Base-by-base conservation (phyloP, 495 filamentous ascomycete species). In the Penicillium canariense region DNA sequence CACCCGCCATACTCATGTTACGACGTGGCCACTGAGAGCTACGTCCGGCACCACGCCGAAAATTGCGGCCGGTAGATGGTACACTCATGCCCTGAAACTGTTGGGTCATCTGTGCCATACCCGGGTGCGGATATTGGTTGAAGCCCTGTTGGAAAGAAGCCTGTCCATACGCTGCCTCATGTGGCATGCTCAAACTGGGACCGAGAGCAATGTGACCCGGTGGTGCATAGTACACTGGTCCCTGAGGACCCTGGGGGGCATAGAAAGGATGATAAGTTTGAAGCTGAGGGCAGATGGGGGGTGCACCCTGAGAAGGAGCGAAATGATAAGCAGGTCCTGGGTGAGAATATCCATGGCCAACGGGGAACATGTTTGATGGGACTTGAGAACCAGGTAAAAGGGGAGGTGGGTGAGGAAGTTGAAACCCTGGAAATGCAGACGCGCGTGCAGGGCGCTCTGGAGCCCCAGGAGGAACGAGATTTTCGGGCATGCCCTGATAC, bases 141-240 rank as follows among this genome's bases (percentile, higher is more conserved):
- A 23, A 44, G 12, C 14, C 22, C 31, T 49, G 40, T 5, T 44
- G 22, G 5, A 10, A 2, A 44, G 25, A n/a, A 7, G 20, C 25
- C 20, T 44, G 14, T 17, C 9, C 11, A 17, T 10, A 10, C 11
- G 26, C 42, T 10, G 12, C 3, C 42, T 46, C 42, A 10, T 20
- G 48, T 22, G 48, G 48, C 22, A 50, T 34, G 8, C 20, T 50
- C n/a, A 50, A 20, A 27, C 18, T 26, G 27, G 48, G 48, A n/a
- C 48, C 48, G 2, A 50, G 31, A 1, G 32, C 5, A 9, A 50
- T n/a, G 8, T 46, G 42, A 5, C 23, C 42, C 5, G 42, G 42
- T 20, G 42, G 42, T 3, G 42, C 42, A 3, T 11, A 28, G 12
- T 22, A 46, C 10, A 4, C 15, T 5, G 30, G 30, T 32, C 30